Evolutionary conservation across 2,329 filamentous ascomycete genomes (phyloP).

Genomic region (Ramularia collo-cygni): DNA sequence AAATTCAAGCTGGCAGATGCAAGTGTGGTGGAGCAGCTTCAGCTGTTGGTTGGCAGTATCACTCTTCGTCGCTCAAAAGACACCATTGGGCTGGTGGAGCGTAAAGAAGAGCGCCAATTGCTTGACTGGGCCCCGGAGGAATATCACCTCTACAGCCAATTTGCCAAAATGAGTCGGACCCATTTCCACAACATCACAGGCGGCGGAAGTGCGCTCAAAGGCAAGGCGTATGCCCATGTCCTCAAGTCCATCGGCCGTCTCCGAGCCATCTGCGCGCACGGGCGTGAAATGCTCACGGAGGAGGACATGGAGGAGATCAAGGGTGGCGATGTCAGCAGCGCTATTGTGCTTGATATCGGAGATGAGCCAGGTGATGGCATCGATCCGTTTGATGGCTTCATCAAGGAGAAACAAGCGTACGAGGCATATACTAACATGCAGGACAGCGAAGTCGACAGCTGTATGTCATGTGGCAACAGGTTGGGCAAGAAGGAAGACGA

Average conservation of each 20-base stretch:
- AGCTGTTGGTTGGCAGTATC: conserved; percentile 87
- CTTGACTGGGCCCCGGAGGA: conserved; percentile 74
- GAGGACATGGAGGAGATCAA: conserved; percentile 75
- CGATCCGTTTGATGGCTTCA: conserved; percentile 38
- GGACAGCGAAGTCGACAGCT: conserved; percentile 70
- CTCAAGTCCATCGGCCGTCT: conserved; percentile 85
- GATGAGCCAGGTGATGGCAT: conserved; percentile 56
- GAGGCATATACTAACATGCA: conserved; percentile 79
- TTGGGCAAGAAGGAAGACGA: conserved; percentile 48
- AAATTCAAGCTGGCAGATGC: conserved; percentile 85
- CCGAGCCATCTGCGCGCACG: conserved; percentile 85
- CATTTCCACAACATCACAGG: conserved; percentile 69
- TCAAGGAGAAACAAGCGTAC: conserved; percentile 69
- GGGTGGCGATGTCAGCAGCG: conserved; percentile 61
- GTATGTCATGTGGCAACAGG: conserved; percentile 61
- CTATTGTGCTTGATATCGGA: conserved; percentile 83
- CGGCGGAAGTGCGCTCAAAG: conserved; percentile 40
- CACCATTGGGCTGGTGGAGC: conserved; percentile 72
- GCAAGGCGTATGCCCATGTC: conserved; percentile 88
- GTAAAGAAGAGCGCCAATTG: conserved; percentile 64
- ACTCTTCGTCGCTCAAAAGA: conserved; percentile 89
- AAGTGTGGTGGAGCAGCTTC: conserved; percentile 74
- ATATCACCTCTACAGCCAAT: conserved; percentile 71
- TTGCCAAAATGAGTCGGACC: conserved; percentile 71
- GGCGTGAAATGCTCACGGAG: conserved; percentile 79